Evolutionary conservation across 2,329 filamentous ascomycete species (phyloP).

Genomic region (Achaetomium macrosporum): DNA sequence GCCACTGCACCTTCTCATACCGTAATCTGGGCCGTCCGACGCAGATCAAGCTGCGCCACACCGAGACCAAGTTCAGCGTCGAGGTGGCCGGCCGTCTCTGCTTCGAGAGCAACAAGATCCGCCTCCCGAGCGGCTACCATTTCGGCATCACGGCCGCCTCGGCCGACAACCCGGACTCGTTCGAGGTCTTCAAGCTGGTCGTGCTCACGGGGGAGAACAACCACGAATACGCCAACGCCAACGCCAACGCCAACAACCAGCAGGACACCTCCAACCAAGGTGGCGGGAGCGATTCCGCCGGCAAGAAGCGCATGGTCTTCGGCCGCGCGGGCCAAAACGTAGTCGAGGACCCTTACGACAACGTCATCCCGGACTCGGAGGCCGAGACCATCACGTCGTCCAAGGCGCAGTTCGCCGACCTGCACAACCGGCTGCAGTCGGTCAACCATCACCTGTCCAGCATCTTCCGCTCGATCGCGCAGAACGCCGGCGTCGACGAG

Average conservation of each 20-base stretch:
- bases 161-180: conserved; percentile 87
- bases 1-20: conserved; percentile 85
- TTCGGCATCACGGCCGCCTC: conserved; percentile 86
- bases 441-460: conserved; percentile 63
- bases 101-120: conserved; percentile 76
- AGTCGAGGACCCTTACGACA: conserved; percentile 33
- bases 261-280: not conserved
- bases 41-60: conserved; percentile 67
- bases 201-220: conserved; percentile 52
- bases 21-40: conserved; percentile 85
- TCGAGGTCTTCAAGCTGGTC: conserved; percentile 84
- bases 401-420: conserved; percentile 67
- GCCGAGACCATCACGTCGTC: conserved; percentile 45
- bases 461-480: conserved; percentile 53
- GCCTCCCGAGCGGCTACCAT: conserved; percentile 71
- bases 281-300: conserved; percentile 28
- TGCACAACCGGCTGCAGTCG: conserved; percentile 75
- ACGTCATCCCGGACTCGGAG: conserved; percentile 42
- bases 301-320: conserved; percentile 22
- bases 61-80: conserved; percentile 62
- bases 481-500: conserved; percentile 46
- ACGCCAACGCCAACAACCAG: conserved; percentile 27
- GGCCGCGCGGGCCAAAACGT: conserved; percentile 22
- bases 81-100: conserved; percentile 73
- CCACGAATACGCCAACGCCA: conserved; percentile 19